Evolutionary conservation across 2,329 filamentous ascomycete genomes (phyloP).

Genomic region (Tolypocladium pustulatum): DNA sequence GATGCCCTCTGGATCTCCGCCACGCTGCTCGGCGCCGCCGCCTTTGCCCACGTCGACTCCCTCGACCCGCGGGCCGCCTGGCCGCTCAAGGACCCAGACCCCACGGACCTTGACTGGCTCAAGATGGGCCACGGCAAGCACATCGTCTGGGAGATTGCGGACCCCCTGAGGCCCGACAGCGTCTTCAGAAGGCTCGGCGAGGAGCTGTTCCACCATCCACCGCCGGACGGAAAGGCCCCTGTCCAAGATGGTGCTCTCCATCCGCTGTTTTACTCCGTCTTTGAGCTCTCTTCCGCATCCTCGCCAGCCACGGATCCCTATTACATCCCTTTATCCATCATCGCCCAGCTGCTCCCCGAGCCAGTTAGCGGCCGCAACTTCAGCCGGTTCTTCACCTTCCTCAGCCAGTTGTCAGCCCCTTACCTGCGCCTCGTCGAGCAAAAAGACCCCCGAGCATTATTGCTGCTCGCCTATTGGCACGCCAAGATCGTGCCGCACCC

Average conservation of each 20-base stretch:
- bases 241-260: not conserved
- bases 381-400: not conserved
- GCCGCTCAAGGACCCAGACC: constrained; percentile 36
- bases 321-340: not conserved
- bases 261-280: not conserved
- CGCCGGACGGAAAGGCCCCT: not conserved
- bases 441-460: not conserved
- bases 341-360: not conserved
- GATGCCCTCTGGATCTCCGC: constrained; percentile 38
- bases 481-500: no score
- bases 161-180: no score
- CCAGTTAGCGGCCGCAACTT: not conserved
- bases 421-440: not conserved
- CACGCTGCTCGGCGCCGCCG: constrained; percentile 32
- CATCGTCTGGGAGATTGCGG: no score
- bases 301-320: not conserved
- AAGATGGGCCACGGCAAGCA: constrained; percentile 26
- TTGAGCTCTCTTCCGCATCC: not conserved
- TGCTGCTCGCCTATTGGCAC: no score
- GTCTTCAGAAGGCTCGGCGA: no score
- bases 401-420: not conserved
- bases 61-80: constrained; percentile 35
- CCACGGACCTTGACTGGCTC: constrained; percentile 45
- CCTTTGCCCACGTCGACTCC: constrained; percentile 33
- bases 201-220: no score